Evolutionary conservation across 345 rosid species (phyloP).

Genomic region (Luvunga scandens): DNA sequence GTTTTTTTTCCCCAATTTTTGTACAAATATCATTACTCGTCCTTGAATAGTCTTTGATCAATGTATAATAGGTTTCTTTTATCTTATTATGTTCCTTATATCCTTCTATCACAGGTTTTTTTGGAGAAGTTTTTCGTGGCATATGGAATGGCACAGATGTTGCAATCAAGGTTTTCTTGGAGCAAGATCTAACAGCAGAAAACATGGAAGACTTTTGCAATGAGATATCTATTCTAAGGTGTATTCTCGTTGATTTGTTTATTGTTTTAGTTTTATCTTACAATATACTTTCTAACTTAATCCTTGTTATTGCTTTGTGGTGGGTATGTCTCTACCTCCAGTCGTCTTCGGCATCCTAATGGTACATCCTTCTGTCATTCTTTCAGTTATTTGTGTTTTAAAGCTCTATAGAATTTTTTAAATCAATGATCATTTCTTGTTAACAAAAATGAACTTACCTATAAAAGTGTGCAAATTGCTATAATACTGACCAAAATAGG

Average conservation of each 20-base stretch:
- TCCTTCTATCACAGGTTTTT: conserved; percentile 55
- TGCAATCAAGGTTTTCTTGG: conserved; percentile 92
- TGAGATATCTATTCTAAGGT: conserved; percentile 97
- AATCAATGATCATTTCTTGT: neutral
- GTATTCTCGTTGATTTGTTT: conserved; percentile 25
- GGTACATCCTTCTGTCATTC: conserved; percentile 46
- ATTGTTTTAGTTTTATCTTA: conserved; percentile 18
- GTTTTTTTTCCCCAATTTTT: too few relatives aligned
- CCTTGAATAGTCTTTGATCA: neutral
- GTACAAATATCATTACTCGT: too few relatives aligned
- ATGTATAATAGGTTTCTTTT: neutral
- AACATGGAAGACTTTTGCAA: conserved; percentile 99
- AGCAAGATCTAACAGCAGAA: conserved; percentile 95
- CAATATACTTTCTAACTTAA: conserved; percentile 31
- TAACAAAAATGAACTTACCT: neutral
- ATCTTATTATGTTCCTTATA: neutral
- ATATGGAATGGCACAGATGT: conserved; percentile 98
- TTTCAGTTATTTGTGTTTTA: neutral
- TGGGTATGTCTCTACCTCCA: conserved; percentile 37
- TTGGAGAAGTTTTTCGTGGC: conserved; percentile 97
- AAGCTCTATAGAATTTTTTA: conserved; percentile 1
- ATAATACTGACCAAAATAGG: neutral
- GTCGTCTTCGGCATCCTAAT: conserved; percentile 97
- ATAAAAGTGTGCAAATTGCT: neutral
- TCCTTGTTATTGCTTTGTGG: conserved; percentile 20